These are phyloP conservation scores for Leishmania tropica DNA, from an alignment of 208 protist species.

Conservation along the genomic window DNA sequence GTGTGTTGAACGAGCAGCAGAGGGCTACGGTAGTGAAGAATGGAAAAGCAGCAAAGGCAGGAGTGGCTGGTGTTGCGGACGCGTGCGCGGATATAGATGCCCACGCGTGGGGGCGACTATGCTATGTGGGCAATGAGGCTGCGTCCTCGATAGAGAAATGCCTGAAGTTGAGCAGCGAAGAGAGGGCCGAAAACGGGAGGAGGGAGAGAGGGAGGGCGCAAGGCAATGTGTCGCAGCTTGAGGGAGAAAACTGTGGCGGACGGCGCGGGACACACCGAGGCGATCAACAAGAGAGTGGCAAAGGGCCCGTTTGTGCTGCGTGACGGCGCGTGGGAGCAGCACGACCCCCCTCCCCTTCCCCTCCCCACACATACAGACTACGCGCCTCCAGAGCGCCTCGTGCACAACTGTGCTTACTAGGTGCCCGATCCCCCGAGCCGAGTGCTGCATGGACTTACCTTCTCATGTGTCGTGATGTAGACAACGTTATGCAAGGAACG, in stretches of 20 bases:
- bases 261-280: no score
- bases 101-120: not conserved
- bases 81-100: not conserved
- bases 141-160: not conserved
- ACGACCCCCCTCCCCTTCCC: not conserved
- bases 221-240: not conserved
- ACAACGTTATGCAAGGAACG: not conserved
- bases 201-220: not conserved
- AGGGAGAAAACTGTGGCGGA: not conserved
- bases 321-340: not conserved
- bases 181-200: not conserved
- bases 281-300: not conserved
- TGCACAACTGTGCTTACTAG: not conserved
- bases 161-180: not conserved
- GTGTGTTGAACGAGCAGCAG: not conserved
- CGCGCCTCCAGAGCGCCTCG: not conserved
- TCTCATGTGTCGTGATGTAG: not conserved
- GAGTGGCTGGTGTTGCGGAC: not conserved
- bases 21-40: not conserved
- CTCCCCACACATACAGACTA: no score
- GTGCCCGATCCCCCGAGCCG: not conserved
- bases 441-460: not conserved
- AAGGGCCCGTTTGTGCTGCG: not conserved
- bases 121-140: not conserved
- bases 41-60: not conserved